These are phyloP conservation scores for Pyrenula aspistea DNA, from an alignment of 495 filamentous ascomycete species.

Conservation along the genomic window DNA sequence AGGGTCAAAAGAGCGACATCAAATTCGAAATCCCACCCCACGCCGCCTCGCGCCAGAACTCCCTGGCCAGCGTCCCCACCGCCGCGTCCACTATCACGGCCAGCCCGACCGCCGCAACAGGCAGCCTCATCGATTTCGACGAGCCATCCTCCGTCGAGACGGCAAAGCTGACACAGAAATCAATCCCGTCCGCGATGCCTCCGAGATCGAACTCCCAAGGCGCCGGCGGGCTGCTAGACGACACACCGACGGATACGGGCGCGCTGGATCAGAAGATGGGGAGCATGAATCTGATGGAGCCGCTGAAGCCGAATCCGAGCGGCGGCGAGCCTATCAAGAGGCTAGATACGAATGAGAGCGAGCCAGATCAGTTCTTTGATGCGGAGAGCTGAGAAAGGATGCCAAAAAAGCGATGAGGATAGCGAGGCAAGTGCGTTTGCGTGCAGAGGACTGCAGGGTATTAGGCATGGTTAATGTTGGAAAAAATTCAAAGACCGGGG, in stretches of 20 bases:
- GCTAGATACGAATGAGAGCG: slow-evolving; percentile 33
- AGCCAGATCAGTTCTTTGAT: slow-evolving; percentile 48
- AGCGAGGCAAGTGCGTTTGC: too few relatives aligned
- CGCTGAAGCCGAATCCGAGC: slow-evolving; percentile 8
- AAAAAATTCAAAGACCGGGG: too few relatives aligned
- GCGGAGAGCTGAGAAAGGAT: slow-evolving; percentile 23
- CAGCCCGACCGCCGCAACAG: slow-evolving; percentile 6
- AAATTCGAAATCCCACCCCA: slow-evolving; percentile 30
- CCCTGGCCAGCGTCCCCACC: slow-evolving; percentile 4
- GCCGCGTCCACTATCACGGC: not conserved
- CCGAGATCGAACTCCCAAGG: slow-evolving; percentile 6
- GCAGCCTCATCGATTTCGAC: slow-evolving; percentile 28
- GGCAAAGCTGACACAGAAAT: slow-evolving; percentile 1
- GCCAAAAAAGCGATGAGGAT: too few relatives aligned
- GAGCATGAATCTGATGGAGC: slow-evolving; percentile 11
- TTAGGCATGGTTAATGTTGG: too few relatives aligned
- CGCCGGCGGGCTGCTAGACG: not conserved
- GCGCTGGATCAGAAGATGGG: slow-evolving; percentile 5
- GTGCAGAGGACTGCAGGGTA: too few relatives aligned
- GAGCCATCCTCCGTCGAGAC: slow-evolving; percentile 7
- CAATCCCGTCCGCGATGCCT: not conserved
- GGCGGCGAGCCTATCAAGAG: slow-evolving; percentile 21
- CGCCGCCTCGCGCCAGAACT: not conserved
- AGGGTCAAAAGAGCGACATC: slow-evolving; percentile 45
- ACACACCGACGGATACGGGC: not conserved